Evolutionary conservation across 208 protist species (phyloP).

Genomic region (Vickermania spadyakhi): DNA sequence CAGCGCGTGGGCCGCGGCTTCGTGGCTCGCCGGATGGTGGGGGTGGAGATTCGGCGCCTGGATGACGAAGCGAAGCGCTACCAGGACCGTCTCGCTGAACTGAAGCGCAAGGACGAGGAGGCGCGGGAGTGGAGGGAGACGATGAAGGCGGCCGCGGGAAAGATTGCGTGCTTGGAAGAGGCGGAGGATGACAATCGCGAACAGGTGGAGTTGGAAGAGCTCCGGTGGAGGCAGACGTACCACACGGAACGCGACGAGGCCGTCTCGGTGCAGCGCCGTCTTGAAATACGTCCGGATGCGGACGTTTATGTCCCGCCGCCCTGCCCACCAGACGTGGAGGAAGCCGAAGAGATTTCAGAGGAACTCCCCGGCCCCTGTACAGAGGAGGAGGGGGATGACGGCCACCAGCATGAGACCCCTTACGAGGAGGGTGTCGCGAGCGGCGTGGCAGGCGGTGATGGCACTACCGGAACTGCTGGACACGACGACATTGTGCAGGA

Average conservation of each 20-base stretch:
- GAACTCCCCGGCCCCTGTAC: neutral
- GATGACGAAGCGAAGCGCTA: constrained; percentile 32
- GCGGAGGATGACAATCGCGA: constrained; percentile 14
- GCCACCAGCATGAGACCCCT: neutral
- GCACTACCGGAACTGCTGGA: neutral
- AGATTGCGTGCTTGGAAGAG: neutral
- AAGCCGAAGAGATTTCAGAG: constrained; percentile 1
- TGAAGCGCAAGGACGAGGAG: constrained; percentile 15
- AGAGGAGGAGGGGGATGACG: neutral
- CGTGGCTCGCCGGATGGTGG: constrained; percentile 24
- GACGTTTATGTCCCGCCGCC: neutral
- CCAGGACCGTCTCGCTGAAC: constrained; percentile 14
- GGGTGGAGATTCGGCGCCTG: constrained; percentile 12
- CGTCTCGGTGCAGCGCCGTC: constrained; percentile 1
- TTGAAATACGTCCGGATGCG: neutral
- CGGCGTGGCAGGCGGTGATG: neutral
- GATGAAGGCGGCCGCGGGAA: neutral
- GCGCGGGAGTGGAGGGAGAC: constrained; percentile 4
- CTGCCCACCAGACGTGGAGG: neutral
- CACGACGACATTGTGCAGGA: constrained; percentile 3
- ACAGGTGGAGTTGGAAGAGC: constrained; percentile 8
- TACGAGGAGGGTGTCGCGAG: too few relatives aligned
- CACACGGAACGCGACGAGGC: neutral
- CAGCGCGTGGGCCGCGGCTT: constrained; percentile 68
- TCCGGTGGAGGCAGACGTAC: constrained; percentile 1